Conservation (phyloP, 2,329 filamentous ascomycete genomes). For the Pyrenophora tritici-repentis region DNA sequence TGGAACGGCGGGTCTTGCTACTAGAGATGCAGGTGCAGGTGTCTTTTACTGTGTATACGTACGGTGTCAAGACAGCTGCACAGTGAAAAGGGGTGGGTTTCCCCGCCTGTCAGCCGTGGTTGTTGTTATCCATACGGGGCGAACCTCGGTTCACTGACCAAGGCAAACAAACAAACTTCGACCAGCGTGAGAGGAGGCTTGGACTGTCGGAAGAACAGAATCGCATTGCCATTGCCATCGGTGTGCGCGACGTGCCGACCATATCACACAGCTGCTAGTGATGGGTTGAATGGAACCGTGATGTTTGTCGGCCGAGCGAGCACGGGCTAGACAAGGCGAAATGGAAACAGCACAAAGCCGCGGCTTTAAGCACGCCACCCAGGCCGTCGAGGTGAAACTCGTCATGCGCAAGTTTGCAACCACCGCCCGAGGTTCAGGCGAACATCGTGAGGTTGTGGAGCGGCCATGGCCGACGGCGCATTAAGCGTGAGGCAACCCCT, state of each 20-base stretch:
- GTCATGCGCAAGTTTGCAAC: too few species aligned
- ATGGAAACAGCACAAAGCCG: too few species aligned
- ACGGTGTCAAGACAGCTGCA: too few species aligned
- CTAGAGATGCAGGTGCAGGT: conserved; percentile 4
- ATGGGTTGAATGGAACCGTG: too few species aligned
- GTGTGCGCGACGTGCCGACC: not conserved
- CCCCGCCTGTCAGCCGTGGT: conserved; percentile 2
- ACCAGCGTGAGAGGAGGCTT: not conserved
- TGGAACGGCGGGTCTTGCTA: not conserved
- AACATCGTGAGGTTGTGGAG: conserved; percentile 10
- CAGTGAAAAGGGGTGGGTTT: not conserved
- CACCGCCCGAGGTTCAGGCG: conserved; percentile 7
- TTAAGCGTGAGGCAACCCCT: conserved; percentile 2
- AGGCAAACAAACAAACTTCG: not conserved
- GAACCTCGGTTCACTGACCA: conserved; percentile 7
- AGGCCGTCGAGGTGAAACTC: too few species aligned
- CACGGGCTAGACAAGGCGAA: not conserved
- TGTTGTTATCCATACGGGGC: not conserved
- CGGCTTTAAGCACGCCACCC: too few species aligned
- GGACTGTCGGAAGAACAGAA: conserved; percentile 1
- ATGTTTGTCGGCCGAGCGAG: too few species aligned
- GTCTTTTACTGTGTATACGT: not conserved
- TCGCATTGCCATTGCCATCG: not conserved
- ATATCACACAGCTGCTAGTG: too few species aligned
- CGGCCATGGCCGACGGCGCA: conserved; percentile 6